Conservation (phyloP, 1,139 yeast species). For the Candida anutae region DNA sequence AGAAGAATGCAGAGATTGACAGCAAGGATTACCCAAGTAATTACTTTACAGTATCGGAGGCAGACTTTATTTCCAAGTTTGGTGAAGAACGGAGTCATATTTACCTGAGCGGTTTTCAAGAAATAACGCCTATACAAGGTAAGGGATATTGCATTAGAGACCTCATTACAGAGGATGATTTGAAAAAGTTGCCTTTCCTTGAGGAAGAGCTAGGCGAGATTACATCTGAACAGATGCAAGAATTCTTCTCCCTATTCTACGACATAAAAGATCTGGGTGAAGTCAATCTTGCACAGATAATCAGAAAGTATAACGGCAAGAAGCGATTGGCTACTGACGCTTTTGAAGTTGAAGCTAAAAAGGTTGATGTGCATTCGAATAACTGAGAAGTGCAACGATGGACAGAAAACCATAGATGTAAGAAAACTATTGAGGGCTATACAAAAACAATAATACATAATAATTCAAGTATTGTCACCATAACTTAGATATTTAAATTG, state of each 20-base stretch:
- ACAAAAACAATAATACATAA: no score
- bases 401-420: no score
- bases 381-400: no score
- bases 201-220: constrained; percentile 10
- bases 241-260: constrained; percentile 25
- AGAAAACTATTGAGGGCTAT: no score
- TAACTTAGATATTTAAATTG: no score
- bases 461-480: no score
- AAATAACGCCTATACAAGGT: constrained; percentile 23
- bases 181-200: constrained; percentile 17
- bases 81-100: constrained; percentile 31
- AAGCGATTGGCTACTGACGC: no score
- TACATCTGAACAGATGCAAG: constrained; percentile 15
- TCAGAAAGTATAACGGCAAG: constrained; percentile 14
- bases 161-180: constrained; percentile 11
- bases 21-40: constrained; percentile 52
- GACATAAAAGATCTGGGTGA: constrained; percentile 17
- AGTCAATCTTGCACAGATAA: constrained; percentile 17
- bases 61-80: constrained; percentile 40
- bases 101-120: constrained; percentile 8
- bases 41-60: constrained; percentile 26
- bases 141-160: constrained; percentile 20
- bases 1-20: constrained; percentile 70
- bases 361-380: no score
- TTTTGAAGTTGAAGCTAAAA: no score